Evolutionary conservation across 2,329 filamentous ascomycete genomes (phyloP).

Genomic region (Sodiomyces alkalinus): DNA sequence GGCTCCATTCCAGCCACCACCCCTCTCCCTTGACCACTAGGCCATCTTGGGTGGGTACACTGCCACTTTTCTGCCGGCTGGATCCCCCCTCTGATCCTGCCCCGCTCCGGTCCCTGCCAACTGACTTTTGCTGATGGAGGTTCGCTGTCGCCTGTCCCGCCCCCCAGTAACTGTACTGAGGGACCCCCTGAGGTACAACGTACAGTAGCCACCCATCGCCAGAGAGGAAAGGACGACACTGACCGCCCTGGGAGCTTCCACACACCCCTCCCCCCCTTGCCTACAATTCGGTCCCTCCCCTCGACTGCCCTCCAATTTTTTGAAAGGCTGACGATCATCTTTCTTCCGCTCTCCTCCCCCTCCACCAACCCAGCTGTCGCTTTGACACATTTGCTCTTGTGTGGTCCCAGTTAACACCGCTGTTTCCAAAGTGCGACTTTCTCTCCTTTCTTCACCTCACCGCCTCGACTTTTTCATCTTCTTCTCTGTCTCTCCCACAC

Average conservation of each 20-base stretch:
- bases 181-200: neutral
- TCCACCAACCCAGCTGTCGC: constrained; percentile 7
- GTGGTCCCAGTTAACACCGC: constrained; percentile 7
- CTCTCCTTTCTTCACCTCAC: constrained; percentile 6
- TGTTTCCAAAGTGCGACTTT: too few relatives aligned
- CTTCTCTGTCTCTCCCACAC: too few relatives aligned
- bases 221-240: too few relatives aligned
- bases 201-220: neutral
- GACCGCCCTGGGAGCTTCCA: neutral
- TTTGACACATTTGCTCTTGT: constrained; percentile 6
- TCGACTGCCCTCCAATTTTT: constrained; percentile 9
- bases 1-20: too few relatives aligned
- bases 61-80: too few relatives aligned
- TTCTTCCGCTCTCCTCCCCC: constrained; percentile 7
- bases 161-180: neutral
- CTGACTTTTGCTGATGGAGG: too few relatives aligned
- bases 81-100: neutral
- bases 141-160: too few relatives aligned
- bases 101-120: constrained; percentile 1
- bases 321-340: constrained; percentile 11
- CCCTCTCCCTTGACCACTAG: too few relatives aligned
- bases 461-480: constrained; percentile 5
- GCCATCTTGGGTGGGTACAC: too few relatives aligned
- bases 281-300: neutral
- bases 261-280: neutral